phyloP scores from a whole-genome alignment of 2,329 filamentous ascomycete species.

The Chrysosphaeria jannelii region DNA sequence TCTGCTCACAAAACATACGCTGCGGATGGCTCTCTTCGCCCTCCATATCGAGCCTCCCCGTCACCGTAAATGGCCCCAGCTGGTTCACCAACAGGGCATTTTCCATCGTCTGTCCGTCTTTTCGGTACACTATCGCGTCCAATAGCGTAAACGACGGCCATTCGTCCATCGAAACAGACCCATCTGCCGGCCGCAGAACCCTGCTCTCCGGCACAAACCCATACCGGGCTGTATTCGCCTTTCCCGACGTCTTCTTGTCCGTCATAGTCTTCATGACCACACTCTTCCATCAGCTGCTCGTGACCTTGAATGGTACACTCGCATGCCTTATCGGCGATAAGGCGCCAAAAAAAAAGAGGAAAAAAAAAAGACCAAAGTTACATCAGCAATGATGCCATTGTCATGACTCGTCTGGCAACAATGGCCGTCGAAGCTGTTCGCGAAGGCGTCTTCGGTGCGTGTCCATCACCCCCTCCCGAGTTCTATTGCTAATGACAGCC shows the following conservation, averaged over 20 bases:
- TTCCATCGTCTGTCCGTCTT: conserved; percentile 20
- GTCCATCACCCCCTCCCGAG: conserved; percentile 1
- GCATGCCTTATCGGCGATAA: no score
- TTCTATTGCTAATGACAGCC: conserved; percentile 19
- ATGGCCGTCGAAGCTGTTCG: conserved; percentile 23
- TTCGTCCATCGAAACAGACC: conserved; percentile 11
- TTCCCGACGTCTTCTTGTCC: no score
- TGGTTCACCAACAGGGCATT: conserved; percentile 30
- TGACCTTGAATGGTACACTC: no score
- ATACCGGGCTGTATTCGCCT: no score
- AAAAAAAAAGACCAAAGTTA: no score
- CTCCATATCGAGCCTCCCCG: conserved; percentile 24
- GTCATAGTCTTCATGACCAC: no score
- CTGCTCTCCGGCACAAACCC: conserved; percentile 1
- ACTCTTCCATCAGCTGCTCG: no score
- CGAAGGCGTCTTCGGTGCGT: conserved; percentile 27
- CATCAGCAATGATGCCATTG: no score
- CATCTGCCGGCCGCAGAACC: conserved; percentile 10
- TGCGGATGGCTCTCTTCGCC: conserved; percentile 11
- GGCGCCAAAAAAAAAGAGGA: no score
- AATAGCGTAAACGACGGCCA: conserved; percentile 31
- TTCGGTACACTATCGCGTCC: conserved; percentile 26
- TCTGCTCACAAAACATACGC: conserved; percentile 9
- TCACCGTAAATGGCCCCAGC: conserved; percentile 28
- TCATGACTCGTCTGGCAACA: conserved; percentile 10